These are phyloP conservation scores for Hanseniaspora meyeri DNA, from an alignment of 805 yeast genomes.

Conservation along the genomic window DNA sequence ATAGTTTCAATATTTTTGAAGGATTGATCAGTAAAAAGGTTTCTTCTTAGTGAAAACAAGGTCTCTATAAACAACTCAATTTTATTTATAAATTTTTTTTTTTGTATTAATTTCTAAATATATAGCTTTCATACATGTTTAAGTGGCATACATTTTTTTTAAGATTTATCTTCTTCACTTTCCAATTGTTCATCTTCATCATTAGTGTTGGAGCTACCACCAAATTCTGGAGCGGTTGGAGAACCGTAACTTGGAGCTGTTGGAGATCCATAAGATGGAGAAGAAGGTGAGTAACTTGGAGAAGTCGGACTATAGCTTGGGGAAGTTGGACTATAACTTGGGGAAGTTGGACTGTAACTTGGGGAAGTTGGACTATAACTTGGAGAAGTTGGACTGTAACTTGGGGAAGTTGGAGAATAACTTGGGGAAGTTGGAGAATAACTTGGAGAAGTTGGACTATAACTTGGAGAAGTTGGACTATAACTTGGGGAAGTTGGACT, in stretches of 20 bases:
- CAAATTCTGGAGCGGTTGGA: slow-evolving; percentile 34
- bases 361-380: slow-evolving; percentile 39
- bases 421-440: slow-evolving; percentile 40
- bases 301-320: slow-evolving; percentile 55
- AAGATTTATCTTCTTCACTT: slow-evolving; percentile 8
- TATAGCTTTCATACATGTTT: slow-evolving; percentile 9
- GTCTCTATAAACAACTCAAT: background rate
- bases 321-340: slow-evolving; percentile 49
- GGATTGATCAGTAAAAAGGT: slow-evolving; percentile 65
- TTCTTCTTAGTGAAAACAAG: background rate
- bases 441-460: slow-evolving; percentile 44
- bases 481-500: slow-evolving; percentile 65
- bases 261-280: slow-evolving; percentile 40
- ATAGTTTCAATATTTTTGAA: slow-evolving; percentile 86
- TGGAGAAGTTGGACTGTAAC: slow-evolving; percentile 45
- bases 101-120: background rate
- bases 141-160: background rate
- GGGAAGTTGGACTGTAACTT: slow-evolving; percentile 38
- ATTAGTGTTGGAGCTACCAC: slow-evolving; percentile 49
- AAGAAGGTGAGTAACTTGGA: slow-evolving; percentile 39
- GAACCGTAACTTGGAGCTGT: slow-evolving; percentile 34
- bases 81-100: background rate
- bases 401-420: slow-evolving; percentile 55
- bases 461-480: slow-evolving; percentile 51
- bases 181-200: slow-evolving; percentile 17